These are phyloP conservation scores for Phallus indusiatus DNA, from an alignment of 768 basidiomycete genomes.

Conservation along the genomic window DNA sequence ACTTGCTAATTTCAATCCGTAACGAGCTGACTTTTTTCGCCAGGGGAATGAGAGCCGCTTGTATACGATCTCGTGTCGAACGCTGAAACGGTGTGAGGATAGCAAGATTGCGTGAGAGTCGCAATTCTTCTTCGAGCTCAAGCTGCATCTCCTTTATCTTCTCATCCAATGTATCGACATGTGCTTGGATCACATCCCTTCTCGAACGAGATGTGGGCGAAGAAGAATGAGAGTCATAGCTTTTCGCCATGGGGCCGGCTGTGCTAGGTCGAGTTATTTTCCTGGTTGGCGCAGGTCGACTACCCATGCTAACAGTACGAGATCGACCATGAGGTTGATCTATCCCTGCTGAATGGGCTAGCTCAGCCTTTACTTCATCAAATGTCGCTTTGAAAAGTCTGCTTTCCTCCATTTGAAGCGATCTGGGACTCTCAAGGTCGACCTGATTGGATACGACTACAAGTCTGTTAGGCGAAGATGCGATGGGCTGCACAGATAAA, in stretches of 20 bases:
- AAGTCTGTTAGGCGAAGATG: constrained; percentile 14
- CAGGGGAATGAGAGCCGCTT: constrained; percentile 46
- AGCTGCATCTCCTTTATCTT: constrained; percentile 43
- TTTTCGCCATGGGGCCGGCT: neutral
- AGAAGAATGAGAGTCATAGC: neutral
- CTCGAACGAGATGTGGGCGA: constrained; percentile 35
- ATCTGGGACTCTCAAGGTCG: constrained; percentile 5
- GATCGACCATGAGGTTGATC: constrained; percentile 3
- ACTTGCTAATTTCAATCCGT: constrained; percentile 64
- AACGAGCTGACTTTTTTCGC: constrained; percentile 56
- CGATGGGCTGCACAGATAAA: constrained; percentile 27
- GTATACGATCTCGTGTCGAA: constrained; percentile 70
- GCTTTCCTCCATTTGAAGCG: constrained; percentile 18
- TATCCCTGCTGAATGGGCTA: constrained; percentile 39
- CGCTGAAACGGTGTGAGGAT: constrained; percentile 83
- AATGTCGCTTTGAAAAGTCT: constrained; percentile 76
- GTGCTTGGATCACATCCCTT: constrained; percentile 45
- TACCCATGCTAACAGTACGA: constrained; percentile 12
- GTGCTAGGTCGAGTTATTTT: constrained; percentile 11
- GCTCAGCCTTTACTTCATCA: constrained; percentile 76
- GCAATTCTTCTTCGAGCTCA: constrained; percentile 59
- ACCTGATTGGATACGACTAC: neutral
- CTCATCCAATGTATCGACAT: constrained; percentile 56
- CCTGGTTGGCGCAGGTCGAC: constrained; percentile 16
- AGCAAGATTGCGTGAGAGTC: constrained; percentile 71